These are phyloP conservation scores for Populus trichocarpa DNA, from an alignment of 441 rosid genomes.

Conservation along the genomic window DNA sequence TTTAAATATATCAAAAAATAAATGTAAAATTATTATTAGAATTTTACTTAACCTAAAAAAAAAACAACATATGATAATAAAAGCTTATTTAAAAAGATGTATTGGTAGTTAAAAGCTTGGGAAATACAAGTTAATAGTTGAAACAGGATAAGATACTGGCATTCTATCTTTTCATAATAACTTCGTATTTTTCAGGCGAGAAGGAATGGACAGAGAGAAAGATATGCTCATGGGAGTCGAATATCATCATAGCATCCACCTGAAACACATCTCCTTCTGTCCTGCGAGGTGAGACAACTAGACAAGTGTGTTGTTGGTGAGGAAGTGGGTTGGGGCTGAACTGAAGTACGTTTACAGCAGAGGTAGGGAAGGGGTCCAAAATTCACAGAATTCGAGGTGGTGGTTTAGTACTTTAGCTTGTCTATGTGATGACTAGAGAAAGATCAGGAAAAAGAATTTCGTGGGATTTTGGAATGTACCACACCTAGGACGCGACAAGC, in stretches of 20 bases:
- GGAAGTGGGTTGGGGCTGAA: background rate
- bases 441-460: background rate
- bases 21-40: too few relatives aligned
- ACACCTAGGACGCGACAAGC: background rate
- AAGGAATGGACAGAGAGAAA: background rate
- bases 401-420: background rate
- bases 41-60: too few relatives aligned
- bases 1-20: too few relatives aligned
- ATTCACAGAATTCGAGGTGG: background rate
- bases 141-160: too few relatives aligned
- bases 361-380: background rate
- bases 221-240: background rate
- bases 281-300: slow-evolving; percentile 7
- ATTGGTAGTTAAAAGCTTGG: too few relatives aligned
- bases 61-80: too few relatives aligned
- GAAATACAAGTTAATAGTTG: too few relatives aligned
- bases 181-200: background rate
- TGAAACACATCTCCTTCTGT: slow-evolving; percentile 12
- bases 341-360: background rate
- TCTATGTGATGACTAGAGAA: background rate
- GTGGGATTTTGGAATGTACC: background rate
- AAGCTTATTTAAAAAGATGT: too few relatives aligned
- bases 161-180: too few relatives aligned
- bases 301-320: background rate
- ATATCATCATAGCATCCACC: background rate